Base-by-base conservation (phyloP, 228 moss, liverwort and hornwort genomes). In the Sphagnum magellanicum region DNA sequence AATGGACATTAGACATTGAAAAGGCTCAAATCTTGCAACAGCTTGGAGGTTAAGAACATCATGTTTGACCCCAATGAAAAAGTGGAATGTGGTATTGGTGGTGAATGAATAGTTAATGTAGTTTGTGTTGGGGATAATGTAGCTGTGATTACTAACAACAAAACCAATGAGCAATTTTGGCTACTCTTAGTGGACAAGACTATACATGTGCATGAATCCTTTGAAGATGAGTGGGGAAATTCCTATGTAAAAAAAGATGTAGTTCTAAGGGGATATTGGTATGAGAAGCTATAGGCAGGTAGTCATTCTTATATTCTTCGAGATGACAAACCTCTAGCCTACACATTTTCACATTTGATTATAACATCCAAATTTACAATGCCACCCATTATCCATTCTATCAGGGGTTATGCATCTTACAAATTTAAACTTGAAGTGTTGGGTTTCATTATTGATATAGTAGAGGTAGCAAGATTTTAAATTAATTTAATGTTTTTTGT, bases 81-180 rank as follows among this genome's bases (percentile, higher is more conserved):
- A 6, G 59, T 8, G 53, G 63, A 51, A 11, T 46, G 52, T 52
- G 16, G 51, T 3, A 51, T 46, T 48, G 51, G 5, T 0, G 62
- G 16, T 13, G 72, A 72, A 53, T 5, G 15, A 15, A 16, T 72
- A 11, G 64, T 48, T 5, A 15, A 51, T 46, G 17, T 48, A 4
- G 17, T 73, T 15, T 17, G 50, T 4, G 14, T 73, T 8, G 73
- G 73, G 11, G 66, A 73, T 51, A 66, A 73, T 47, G 66, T 73
- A 49, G 59, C 58, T 9, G 59, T 73, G 8, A 11, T 49, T 10
- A 14, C 67, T 8, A 46, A 6, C 10, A 51, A 65, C 53, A 64
- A 64, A 1, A 48, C 53, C 11, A 47, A 59, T n/a, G 69, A 53
- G 12, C 53, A 69, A 10, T 69, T 69, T 55, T 69, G 59, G 17